Conservation (phyloP, 148 eudicot genomes). For the Chenopodium quinoa region DNA sequence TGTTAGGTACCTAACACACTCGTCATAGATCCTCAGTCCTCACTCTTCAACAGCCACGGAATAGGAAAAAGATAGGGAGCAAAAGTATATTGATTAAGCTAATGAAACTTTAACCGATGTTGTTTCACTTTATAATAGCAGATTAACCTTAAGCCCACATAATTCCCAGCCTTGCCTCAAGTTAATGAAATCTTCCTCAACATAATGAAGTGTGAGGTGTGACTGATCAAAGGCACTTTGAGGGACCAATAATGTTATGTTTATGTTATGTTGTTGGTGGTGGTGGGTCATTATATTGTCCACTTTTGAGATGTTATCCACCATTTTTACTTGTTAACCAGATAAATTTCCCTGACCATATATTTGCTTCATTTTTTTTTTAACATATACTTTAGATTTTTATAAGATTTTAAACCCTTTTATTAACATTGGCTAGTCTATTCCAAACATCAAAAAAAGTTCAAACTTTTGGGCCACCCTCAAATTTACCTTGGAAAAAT, state of each 20-base stretch:
- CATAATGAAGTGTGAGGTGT: slow-evolving; percentile 1
- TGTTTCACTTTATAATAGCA: neutral
- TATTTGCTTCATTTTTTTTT: neutral
- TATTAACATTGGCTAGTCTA: neutral
- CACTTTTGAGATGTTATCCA: slow-evolving; percentile 29
- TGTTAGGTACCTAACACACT: too few relatives aligned
- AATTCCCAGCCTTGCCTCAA: slow-evolving; percentile 3
- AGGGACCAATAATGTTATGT: slow-evolving; percentile 18
- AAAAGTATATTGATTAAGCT: neutral
- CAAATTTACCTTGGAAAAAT: neutral
- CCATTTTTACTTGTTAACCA: slow-evolving; percentile 22
- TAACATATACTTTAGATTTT: slow-evolving; percentile 10
- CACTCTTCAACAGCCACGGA: neutral
- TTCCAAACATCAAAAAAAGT: slow-evolving; percentile 13
- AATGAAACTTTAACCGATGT: neutral
- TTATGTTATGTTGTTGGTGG: slow-evolving; percentile 17
- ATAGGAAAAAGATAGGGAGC: neutral
- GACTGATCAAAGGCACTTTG: slow-evolving; percentile 20
- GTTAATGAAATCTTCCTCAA: slow-evolving; percentile 2
- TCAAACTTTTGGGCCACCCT: slow-evolving; percentile 20
- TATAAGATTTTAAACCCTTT: neutral
- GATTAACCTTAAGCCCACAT: slow-evolving; percentile 8
- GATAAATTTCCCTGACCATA: slow-evolving; percentile 24
- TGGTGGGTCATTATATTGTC: slow-evolving; percentile 22
- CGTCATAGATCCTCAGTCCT: neutral